Percentiles rank a stretch among this genome's conserved stretches.
Conservation (phyloP, 2,329 filamentous ascomycete genomes). For the Gaeumannomyces tritici region DNA sequence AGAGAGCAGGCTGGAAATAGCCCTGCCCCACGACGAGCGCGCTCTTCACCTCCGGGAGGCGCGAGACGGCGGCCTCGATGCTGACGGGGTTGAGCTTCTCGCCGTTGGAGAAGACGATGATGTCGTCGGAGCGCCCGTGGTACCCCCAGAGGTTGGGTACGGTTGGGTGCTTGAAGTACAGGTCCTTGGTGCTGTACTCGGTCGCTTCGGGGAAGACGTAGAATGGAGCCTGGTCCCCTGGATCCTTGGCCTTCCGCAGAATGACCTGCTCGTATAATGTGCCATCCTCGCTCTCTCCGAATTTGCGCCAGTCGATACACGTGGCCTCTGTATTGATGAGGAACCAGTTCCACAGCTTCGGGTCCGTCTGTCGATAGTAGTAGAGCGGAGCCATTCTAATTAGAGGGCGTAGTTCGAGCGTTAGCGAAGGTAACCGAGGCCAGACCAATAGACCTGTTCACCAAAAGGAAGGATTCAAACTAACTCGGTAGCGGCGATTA, state of each 20-base stretch:
- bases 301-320: slow-evolving; percentile 28
- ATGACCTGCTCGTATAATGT: slow-evolving; percentile 26
- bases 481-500: slow-evolving; percentile 34
- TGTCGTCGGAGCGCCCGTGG: slow-evolving; percentile 28
- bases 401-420: not conserved
- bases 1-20: slow-evolving; percentile 34
- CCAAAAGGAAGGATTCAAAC: not conserved
- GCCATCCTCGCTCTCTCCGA: slow-evolving; percentile 12
- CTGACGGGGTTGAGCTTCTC: slow-evolving; percentile 40
- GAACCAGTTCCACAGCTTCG: slow-evolving; percentile 31
- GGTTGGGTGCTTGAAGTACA: slow-evolving; percentile 29
- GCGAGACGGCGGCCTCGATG: slow-evolving; percentile 28
- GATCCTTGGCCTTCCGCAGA: slow-evolving; percentile 24
- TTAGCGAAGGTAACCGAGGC: not conserved
- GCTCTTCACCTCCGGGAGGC: slow-evolving; percentile 27
- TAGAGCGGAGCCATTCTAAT: not conserved
- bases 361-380: slow-evolving; percentile 20
- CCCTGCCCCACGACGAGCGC: slow-evolving; percentile 35
- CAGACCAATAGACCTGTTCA: not conserved
- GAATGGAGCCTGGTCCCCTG: slow-evolving; percentile 28
- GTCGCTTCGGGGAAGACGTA: slow-evolving; percentile 26
- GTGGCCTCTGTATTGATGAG: slow-evolving; percentile 28
- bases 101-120: slow-evolving; percentile 40
- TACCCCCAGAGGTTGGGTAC: slow-evolving; percentile 24
- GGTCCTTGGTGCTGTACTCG: slow-evolving; percentile 33